Evolutionary conservation across 2,329 filamentous ascomycete species (phyloP).

Genomic region (Calonectria leucothoes): DNA sequence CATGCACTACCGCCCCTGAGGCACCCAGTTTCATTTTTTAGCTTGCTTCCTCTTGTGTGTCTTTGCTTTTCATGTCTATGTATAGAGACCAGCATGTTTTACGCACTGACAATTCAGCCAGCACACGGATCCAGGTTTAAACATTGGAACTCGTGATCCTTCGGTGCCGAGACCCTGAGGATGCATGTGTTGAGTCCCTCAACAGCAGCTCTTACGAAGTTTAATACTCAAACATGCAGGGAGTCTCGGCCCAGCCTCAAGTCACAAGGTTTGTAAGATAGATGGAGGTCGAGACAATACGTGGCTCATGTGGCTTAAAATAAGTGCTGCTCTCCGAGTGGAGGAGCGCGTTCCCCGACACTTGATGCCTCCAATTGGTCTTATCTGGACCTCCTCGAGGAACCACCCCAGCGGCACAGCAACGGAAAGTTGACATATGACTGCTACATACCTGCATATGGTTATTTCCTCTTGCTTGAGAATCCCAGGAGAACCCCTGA

Average conservation of each 20-base stretch:
- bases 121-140: not conserved
- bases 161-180: not conserved
- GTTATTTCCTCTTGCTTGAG: not conserved
- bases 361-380: not conserved
- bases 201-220: not conserved
- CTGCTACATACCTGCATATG: not conserved
- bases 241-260: not conserved
- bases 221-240: not conserved
- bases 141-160: not conserved
- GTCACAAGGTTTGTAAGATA: not conserved
- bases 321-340: not conserved
- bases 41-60: not conserved
- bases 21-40: not conserved
- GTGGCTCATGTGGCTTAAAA: not conserved
- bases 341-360: not conserved
- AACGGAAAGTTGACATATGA: not conserved
- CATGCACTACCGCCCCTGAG: not conserved
- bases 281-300: not conserved
- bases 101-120: not conserved
- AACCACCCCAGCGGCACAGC: not conserved
- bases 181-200: not conserved
- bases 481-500: not conserved
- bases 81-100: not conserved
- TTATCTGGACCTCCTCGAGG: not conserved
- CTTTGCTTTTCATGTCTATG: not conserved